Base-by-base conservation (phyloP, 116 monocot genomes). In the Papilionanthe hybrid region DNA sequence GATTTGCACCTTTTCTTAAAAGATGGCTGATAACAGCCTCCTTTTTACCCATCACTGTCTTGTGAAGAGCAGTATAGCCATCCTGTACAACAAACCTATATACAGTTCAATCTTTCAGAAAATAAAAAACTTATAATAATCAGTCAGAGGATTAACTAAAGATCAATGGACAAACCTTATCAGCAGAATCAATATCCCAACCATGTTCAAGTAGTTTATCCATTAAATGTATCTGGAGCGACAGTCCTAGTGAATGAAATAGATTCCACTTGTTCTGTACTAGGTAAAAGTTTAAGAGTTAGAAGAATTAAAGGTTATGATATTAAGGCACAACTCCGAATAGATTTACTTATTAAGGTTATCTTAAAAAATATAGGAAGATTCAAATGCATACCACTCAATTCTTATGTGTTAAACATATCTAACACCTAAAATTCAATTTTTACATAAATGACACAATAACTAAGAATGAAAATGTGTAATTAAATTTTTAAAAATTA, bases 21-120 rank as follows among this genome's bases (percentile, higher is more conserved):
- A 99, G 93, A 83, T 95, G 95, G 73, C 92, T 99, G 47, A 94
- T 89, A 42, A 99, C 95, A 75, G 99, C 85, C 84, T 99, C 99
- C 75, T 95, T 99, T 88, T 93, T 99, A 57, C 93, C 95, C 41
- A 99, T 89, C 28, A 93, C 87, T 71, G 93, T 93, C 80, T 86
- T 91, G 76, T 99, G 99, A 79, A 99, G 90, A 80, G 93, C 90
- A 67, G 93, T 95, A 41, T 79, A 87, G 41, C 93, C 95, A 87
- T 99, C 93, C 99, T 99, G 90, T 90, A 73, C 80, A 89, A 25
- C 41, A 84, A 84, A 87, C 78, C 41, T 79, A 87, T 69, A 82
- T 82, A 85, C 75, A 49, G 13, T 76, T 44, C 43, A 78, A 50
- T 19, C 23, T 69, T 83, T 63, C 63, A 77, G 9, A 44, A 55